These are phyloP conservation scores for Gnetum montanum DNA, from an alignment of 75 land plant species.

Conservation along the genomic window DNA sequence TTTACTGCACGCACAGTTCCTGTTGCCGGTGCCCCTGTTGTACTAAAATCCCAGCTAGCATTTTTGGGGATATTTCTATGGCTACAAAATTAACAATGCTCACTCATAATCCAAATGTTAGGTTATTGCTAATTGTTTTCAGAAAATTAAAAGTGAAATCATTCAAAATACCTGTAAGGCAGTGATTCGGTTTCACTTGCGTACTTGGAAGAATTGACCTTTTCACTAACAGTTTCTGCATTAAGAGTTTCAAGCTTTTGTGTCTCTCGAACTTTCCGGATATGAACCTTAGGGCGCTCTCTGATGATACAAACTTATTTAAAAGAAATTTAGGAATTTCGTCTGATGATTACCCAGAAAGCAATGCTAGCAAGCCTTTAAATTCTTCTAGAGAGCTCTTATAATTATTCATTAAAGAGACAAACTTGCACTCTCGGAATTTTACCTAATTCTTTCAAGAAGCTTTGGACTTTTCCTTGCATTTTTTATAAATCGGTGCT, in stretches of 20 bases:
- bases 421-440: too few relatives aligned
- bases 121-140: not conserved
- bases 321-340: too few relatives aligned
- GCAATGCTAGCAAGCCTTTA: too few relatives aligned
- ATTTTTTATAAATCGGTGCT: slow-evolving; percentile 76
- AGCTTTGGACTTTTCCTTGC: slow-evolving; percentile 88
- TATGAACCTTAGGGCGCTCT: slow-evolving; percentile 73
- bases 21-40: slow-evolving; percentile 41
- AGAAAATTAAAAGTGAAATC: too few relatives aligned
- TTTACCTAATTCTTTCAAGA: slow-evolving; percentile 89
- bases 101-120: too few relatives aligned
- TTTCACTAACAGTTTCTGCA: slow-evolving; percentile 35
- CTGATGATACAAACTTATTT: slow-evolving; percentile 23
- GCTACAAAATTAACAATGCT: slow-evolving; percentile 25
- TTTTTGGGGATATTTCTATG: slow-evolving; percentile 36
- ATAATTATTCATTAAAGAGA: too few relatives aligned
- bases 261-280: slow-evolving; percentile 37
- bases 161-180: slow-evolving; percentile 50
- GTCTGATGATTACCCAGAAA: too few relatives aligned
- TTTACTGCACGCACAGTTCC: slow-evolving; percentile 65
- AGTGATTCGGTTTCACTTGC: slow-evolving; percentile 30
- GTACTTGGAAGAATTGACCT: slow-evolving; percentile 39
- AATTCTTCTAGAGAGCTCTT: too few relatives aligned
- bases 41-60: slow-evolving; percentile 81
- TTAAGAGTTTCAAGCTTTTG: slow-evolving; percentile 19